These are phyloP conservation scores for Debaryomyces sp. DNA, from an alignment of 1,139 yeast genomes.

Conservation along the genomic window DNA sequence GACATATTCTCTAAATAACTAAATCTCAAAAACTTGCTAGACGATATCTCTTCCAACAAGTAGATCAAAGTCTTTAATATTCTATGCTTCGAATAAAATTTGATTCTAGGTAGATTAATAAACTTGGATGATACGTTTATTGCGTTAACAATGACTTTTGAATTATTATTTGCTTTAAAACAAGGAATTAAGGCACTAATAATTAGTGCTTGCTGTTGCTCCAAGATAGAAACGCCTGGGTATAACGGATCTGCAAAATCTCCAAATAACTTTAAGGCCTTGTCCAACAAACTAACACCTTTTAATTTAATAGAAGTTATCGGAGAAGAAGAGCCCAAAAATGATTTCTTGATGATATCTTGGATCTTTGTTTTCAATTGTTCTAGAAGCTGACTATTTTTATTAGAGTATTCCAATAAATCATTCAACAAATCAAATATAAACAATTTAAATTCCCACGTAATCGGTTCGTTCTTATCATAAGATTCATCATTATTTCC, in stretches of 20 bases:
- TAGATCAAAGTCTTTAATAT: conserved; percentile 68
- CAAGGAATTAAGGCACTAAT: conserved; percentile 90
- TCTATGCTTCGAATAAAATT: conserved; percentile 57
- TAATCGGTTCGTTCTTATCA: conserved; percentile 61
- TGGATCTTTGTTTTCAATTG: conserved; percentile 57
- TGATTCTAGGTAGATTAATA: conserved; percentile 52
- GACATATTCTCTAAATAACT: conserved; percentile 48
- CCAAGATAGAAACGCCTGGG: conserved; percentile 71
- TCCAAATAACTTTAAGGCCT: conserved; percentile 49
- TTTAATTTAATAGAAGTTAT: conserved; percentile 60
- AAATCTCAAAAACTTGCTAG: conserved; percentile 45
- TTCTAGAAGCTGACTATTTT: conserved; percentile 41
- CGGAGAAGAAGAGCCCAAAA: conserved; percentile 78
- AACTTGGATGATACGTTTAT: conserved; percentile 80
- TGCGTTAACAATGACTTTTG: conserved; percentile 76
- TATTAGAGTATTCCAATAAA: conserved; percentile 46
- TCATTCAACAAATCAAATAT: conserved; percentile 61
- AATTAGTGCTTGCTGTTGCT: conserved; percentile 94
- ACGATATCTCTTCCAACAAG: conserved; percentile 65
- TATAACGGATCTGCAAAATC: conserved; percentile 73
- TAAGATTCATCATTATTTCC: conserved; percentile 27
- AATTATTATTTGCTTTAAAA: conserved; percentile 73
- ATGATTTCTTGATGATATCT: conserved; percentile 80
- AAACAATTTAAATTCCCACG: conserved; percentile 69
- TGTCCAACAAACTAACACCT: conserved; percentile 65